A percentile compares a stretch with the other conserved stretches of the same genome.
Conservation (phyloP, 257 asterid genomes). For the Apocynum venetum region DNA sequence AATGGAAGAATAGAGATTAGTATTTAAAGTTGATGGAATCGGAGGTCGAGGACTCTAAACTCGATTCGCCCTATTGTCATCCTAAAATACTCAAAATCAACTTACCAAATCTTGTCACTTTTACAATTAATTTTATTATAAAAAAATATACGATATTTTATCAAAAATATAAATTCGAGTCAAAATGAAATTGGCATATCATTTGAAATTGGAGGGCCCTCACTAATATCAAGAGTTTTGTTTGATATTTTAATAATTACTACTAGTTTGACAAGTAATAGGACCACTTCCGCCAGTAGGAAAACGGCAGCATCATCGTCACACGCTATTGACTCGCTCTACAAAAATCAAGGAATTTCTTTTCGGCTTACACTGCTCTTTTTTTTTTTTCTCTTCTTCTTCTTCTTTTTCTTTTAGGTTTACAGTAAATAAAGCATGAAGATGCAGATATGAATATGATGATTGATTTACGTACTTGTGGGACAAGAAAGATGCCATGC, state of each 20-base stretch:
- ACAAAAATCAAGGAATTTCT: background rate
- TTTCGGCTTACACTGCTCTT: background rate
- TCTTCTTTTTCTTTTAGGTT: background rate
- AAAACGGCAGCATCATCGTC: constrained; percentile 14
- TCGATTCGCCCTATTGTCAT: too few species aligned
- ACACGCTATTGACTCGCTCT: constrained; percentile 32
- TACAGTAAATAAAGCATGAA: background rate
- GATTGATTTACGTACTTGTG: background rate
- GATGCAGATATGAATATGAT: background rate
- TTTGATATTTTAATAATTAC: background rate
- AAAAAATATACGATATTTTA: too few species aligned
- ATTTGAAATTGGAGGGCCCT: too few species aligned
- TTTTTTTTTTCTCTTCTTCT: background rate
- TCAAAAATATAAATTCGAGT: too few species aligned
- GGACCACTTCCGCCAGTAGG: constrained; percentile 7
- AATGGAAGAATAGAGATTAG: too few species aligned
- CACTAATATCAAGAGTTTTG: background rate
- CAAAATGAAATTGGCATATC: too few species aligned
- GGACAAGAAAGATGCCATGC: constrained; percentile 13
- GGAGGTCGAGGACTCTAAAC: too few species aligned
- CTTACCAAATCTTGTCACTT: too few species aligned
- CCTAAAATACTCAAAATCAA: too few species aligned
- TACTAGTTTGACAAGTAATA: background rate
- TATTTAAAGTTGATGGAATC: too few species aligned
- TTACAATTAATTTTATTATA: too few species aligned